Conservation (phyloP, 371 early-diverging fungal species). For the Batkoa obscura region DNA sequence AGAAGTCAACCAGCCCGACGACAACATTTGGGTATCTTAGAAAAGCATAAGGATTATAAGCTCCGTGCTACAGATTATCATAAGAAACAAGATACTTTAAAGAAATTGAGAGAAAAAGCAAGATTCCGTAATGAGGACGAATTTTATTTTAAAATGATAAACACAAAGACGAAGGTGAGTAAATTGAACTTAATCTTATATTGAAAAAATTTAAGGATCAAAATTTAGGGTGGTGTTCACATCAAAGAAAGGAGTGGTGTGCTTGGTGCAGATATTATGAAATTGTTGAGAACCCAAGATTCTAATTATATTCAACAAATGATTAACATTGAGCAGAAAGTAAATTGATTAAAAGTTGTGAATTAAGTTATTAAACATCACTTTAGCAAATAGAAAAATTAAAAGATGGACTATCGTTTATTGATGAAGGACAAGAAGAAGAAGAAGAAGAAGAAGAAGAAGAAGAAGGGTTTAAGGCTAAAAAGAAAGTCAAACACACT, state of each 20-base stretch:
- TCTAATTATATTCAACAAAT: constrained; percentile 64
- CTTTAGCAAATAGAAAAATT: constrained; percentile 51
- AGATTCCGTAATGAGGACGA: constrained; percentile 83
- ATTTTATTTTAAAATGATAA: constrained; percentile 94
- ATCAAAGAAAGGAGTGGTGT: constrained; percentile 47
- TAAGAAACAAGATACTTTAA: constrained; percentile 61
- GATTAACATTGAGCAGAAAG: constrained; percentile 52
- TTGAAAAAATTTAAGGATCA: neutral
- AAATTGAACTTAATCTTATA: neutral
- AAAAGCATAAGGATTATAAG: constrained; percentile 94
- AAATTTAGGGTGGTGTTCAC: constrained; percentile 51
- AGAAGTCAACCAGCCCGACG: constrained; percentile 62
- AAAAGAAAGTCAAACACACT: constrained; percentile 44
- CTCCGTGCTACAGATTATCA: constrained; percentile 85
- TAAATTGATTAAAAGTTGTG: constrained; percentile 3
- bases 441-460: constrained; percentile 21
- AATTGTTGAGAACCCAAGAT: constrained; percentile 83
- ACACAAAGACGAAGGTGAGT: constrained; percentile 42
- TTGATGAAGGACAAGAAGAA: constrained; percentile 23
- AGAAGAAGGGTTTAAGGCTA: constrained; percentile 21
- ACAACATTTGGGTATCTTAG: constrained; percentile 60
- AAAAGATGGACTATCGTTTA: constrained; percentile 35
- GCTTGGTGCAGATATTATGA: constrained; percentile 53
- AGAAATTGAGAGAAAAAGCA: constrained; percentile 70
- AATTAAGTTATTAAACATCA: constrained; percentile 5